phyloP scores from a whole-genome alignment of 2,329 filamentous ascomycete genomes.

The Colletotrichum sublineola region DNA sequence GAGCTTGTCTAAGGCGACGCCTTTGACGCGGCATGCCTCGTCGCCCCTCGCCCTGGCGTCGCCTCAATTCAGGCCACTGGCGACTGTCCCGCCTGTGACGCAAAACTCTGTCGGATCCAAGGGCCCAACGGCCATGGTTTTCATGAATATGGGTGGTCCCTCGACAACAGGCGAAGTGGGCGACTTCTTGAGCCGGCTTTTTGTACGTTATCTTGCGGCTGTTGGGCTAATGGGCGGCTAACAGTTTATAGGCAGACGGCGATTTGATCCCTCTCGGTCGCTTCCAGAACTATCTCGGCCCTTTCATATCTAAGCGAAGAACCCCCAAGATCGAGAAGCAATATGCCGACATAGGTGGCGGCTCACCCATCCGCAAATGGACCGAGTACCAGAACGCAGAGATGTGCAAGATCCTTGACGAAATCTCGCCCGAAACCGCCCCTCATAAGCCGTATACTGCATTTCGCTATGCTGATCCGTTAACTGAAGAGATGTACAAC shows the following conservation, averaged over 20 bases:
- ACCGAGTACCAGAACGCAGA: constrained; percentile 93
- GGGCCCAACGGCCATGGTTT: constrained; percentile 97
- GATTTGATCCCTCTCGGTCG: constrained; percentile 97
- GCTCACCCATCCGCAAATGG: constrained; percentile 98
- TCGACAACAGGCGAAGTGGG: constrained; percentile 89
- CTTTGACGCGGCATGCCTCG: constrained; percentile 40
- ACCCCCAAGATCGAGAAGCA: constrained; percentile 98
- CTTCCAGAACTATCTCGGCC: constrained; percentile 90
- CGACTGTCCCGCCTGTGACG: constrained; percentile 82
- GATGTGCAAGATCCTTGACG: constrained; percentile 98
- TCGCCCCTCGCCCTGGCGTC: constrained; percentile 45
- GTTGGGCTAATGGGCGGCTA: constrained; percentile 30
- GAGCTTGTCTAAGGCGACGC: constrained; percentile 44
- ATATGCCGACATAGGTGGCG: constrained; percentile 94
- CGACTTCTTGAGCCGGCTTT: constrained; percentile 89
- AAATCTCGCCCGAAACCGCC: constrained; percentile 90
- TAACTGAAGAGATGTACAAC: constrained; percentile 95
- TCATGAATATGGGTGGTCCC: constrained; percentile 98
- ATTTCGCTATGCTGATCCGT: constrained; percentile 92
- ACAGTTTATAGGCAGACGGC: constrained; percentile 77
- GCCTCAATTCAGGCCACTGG: constrained; percentile 62
- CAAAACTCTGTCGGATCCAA: constrained; percentile 78
- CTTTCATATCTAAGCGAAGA: constrained; percentile 85
- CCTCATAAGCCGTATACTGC: constrained; percentile 98
- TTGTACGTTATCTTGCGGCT: constrained; percentile 70